Evolutionary conservation across 257 asterid genomes (phyloP), one percentile per base, ranked within the genome.

Genomic region (Nicotiana tomentosiformis): DNA sequence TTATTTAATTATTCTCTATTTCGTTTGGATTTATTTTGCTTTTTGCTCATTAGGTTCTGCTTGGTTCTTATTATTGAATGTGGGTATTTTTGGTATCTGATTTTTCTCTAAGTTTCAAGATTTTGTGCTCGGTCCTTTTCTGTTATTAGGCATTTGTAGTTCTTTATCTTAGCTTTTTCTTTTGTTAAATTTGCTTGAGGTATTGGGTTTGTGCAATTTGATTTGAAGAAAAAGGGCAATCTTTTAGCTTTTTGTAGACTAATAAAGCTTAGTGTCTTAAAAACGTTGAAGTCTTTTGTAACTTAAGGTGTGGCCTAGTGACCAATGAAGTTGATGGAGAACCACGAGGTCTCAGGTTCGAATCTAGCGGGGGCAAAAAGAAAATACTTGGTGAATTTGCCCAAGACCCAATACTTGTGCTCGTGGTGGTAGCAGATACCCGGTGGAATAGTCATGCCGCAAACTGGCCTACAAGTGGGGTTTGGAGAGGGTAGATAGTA

Each of bases 1-100:
- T 69, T 77, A 5, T 37, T 15, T 62, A 39, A 3, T 5, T 32
- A 18, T 82, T 78, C 88, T 85, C 84, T 88, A 86, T 87, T 86
- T 86, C 70, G 15, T 86, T 49, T 86, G 15, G 74, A 33, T 87
- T 62, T 83, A 69, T 87, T 78, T 66, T 77, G 72, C 67, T 29
- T 67, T 66, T 26, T 77, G 26, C 7, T 30, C 33, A n/a, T 74
- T 61, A 53, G 60, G 60, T 72, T 46, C 18, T 43, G 58, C 43
- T 46, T 65, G 8, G 10, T 58, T 77, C 12, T 69, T 29, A 43
- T 30, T 80, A 39, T 62, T 80, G 62, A 81, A 23, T 81, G 77
- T 43, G 30, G 32, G 7, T 30, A 2, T 64, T 10, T 30, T 57
- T 2, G 17, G 10, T 78, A 17, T 17, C 2, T 57, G 23, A 43